Evolutionary conservation across 2,329 filamentous ascomycete genomes (phyloP), one percentile per base, ranked within the genome.

Genomic region (Colletotrichum gloeosporioides): DNA sequence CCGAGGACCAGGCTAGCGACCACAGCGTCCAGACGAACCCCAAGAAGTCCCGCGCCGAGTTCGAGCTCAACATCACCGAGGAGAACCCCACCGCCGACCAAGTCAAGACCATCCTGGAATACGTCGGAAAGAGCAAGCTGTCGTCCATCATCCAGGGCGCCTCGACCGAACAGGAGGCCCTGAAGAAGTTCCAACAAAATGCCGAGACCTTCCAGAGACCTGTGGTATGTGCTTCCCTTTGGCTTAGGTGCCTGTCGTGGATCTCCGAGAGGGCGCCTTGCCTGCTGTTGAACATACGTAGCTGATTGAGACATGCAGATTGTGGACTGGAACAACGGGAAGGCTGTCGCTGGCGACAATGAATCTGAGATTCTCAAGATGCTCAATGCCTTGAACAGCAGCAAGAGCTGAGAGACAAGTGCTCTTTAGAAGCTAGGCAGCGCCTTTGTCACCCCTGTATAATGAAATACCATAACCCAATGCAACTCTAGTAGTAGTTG

Each of bases 311-410:
- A 39, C 53, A 27, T 44, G 32, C 78, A 89, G 90, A 87, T 94
- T 75, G 96, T 99, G 69, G 96, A 99, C 84, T 99, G 97, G 97
- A 95, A 94, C 83, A 96, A 96, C 84, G 97, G 96, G 78, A 94
- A 92, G 84, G 96, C 93, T 63, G 88, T 94, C 87, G 88, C 92
- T 31, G 95, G 95, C 25, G 95, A 95, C 67, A 93, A 94, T 78
- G 93, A 98, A 87, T 98, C 95, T 18, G 94, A 96, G 87, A 98
- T 99, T 77, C 86, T 98, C 82, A 95, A 94, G 86, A 89, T 98
- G 85, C 85, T 98, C 69, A 91, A 92, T 75, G 88, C 91, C 73
- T 84, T 92, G 71, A 87, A 87, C 77, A 83, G 16, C 15, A 66
- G 49, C 32, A 73, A 76, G 64, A 73, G 49, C 73, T 76, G 57